These are phyloP conservation scores for Cercospora beticola DNA, from an alignment of 2,329 filamentous ascomycete species.

Conservation along the genomic window DNA sequence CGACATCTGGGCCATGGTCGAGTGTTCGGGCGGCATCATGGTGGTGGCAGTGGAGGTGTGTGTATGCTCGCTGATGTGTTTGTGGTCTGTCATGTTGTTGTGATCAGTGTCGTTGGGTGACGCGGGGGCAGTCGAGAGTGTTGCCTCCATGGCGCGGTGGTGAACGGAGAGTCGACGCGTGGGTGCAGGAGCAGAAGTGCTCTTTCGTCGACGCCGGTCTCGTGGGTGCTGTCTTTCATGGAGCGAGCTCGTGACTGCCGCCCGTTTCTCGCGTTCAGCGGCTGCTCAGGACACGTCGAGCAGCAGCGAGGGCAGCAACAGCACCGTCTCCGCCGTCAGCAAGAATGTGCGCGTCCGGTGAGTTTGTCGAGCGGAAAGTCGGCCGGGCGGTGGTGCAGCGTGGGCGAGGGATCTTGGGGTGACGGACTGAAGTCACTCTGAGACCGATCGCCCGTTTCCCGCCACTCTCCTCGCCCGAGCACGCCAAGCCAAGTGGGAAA, in stretches of 20 bases:
- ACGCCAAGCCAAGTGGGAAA: background rate
- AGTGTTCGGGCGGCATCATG: constrained; percentile 33
- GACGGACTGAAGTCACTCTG: background rate
- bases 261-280: background rate
- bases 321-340: background rate
- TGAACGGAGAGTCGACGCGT: constrained; percentile 3
- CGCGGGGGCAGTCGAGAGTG: constrained; percentile 37
- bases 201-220: background rate
- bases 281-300: background rate
- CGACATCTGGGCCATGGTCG: constrained; percentile 59
- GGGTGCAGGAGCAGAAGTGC: background rate
- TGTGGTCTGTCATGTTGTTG: constrained; percentile 21
- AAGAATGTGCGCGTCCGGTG: background rate
- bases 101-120: constrained; percentile 32
- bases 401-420: background rate
- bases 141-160: constrained; percentile 19
- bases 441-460: background rate
- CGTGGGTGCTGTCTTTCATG: constrained; percentile 1
- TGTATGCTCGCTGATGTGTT: constrained; percentile 15
- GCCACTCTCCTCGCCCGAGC: background rate
- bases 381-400: background rate
- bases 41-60: constrained; percentile 22
- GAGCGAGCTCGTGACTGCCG: background rate
- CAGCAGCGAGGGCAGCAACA: background rate
- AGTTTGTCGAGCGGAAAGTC: background rate